Conservation (phyloP, 768 basidiomycete species). For the Boletus vinaceobasis region DNA sequence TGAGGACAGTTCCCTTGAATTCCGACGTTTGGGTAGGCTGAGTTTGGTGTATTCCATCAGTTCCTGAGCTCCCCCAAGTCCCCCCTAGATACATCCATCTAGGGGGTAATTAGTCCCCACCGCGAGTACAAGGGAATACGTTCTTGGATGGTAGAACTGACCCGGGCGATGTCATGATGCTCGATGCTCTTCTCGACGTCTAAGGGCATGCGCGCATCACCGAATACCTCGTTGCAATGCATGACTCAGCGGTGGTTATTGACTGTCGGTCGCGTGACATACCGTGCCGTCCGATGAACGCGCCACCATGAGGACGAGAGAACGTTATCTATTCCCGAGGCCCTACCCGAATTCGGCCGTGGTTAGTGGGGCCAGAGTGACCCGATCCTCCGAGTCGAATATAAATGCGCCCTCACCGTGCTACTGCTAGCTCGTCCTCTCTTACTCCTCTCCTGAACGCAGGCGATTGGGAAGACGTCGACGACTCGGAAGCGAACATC, state of each 20-base stretch:
- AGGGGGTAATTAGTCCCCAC: too few species aligned
- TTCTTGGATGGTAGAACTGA: too few species aligned
- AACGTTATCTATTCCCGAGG: too few species aligned
- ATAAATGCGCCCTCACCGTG: constrained; percentile 15
- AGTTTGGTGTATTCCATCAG: not conserved
- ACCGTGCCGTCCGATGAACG: not conserved
- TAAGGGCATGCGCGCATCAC: too few species aligned
- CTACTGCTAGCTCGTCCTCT: constrained; percentile 15
- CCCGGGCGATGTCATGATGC: too few species aligned
- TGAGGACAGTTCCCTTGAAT: not conserved
- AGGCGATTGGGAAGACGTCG: constrained; percentile 6
- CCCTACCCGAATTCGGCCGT: not conserved
- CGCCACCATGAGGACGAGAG: not conserved
- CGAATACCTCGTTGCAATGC: too few species aligned
- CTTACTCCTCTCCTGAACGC: constrained; percentile 5
- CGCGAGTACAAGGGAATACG: too few species aligned
- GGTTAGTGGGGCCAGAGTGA: not conserved
- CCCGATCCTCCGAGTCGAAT: not conserved
- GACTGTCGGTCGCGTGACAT: too few species aligned
- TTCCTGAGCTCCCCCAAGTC: not conserved
- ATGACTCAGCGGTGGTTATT: too few species aligned
- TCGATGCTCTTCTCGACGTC: too few species aligned
- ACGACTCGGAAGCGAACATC: constrained; percentile 4
- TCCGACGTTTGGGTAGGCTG: not conserved
- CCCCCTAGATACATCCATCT: not conserved